Percentiles rank a stretch among this genome's conserved stretches.
These are phyloP conservation scores for Cyberlindnera nakhonratchasimensis DNA, from an alignment of 805 yeast genomes.

Conservation along the genomic window DNA sequence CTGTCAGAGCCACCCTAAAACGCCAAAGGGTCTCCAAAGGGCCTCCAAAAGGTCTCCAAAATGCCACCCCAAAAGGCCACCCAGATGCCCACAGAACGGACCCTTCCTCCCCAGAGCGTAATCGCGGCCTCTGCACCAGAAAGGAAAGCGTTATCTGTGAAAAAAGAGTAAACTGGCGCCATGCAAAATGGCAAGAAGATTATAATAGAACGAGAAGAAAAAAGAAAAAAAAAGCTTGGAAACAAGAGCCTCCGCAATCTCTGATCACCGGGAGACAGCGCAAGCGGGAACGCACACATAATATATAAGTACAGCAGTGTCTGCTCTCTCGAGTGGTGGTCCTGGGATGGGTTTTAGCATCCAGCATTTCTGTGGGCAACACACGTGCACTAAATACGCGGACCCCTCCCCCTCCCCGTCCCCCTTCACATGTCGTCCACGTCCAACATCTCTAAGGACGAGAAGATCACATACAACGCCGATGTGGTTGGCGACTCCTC, in stretches of 20 bases:
- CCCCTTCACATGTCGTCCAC: conserved; percentile 4
- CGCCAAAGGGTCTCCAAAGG: too few relatives aligned
- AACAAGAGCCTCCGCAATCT: not conserved
- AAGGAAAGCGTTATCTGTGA: not conserved
- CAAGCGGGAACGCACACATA: too few relatives aligned
- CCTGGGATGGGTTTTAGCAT: too few relatives aligned
- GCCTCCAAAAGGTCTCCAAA: too few relatives aligned
- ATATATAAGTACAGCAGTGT: not conserved
- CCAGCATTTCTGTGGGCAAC: too few relatives aligned
- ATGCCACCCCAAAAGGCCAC: too few relatives aligned
- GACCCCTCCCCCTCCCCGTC: too few relatives aligned
- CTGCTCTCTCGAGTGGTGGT: not conserved
- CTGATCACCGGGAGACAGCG: not conserved
- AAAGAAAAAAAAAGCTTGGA: not conserved
- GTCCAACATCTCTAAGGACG: conserved; percentile 14
- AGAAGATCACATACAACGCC: conserved; percentile 17
- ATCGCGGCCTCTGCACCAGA: too few relatives aligned
- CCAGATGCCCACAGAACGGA: too few relatives aligned
- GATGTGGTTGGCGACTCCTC: conserved; percentile 23
- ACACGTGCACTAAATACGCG: too few relatives aligned
- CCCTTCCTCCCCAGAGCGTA: too few relatives aligned
- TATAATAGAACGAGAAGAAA: not conserved
- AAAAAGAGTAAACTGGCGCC: not conserved
- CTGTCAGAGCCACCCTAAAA: too few relatives aligned
- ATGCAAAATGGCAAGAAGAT: not conserved